Conservation (phyloP, 495 filamentous ascomycete species). For the Pyrenopolyporus hunteri region DNA sequence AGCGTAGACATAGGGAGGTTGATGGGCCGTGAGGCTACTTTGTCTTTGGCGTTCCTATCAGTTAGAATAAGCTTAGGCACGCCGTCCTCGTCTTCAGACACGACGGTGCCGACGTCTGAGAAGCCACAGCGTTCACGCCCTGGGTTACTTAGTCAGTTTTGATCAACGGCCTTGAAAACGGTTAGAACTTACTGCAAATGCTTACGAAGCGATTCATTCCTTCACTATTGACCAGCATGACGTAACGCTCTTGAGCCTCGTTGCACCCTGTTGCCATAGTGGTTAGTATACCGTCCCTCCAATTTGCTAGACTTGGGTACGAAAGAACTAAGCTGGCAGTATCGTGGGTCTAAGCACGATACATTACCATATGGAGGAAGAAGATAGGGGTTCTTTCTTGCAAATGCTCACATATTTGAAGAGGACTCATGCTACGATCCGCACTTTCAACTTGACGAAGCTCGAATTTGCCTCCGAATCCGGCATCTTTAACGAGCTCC, state of each 20-base stretch:
- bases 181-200: conserved; percentile 66
- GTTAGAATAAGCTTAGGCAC: conserved; percentile 76
- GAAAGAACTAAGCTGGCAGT: background rate
- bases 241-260: conserved; percentile 95
- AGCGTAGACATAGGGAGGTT: conserved; percentile 90
- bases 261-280: conserved; percentile 62
- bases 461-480: conserved; percentile 86
- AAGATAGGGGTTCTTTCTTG: conserved; percentile 1
- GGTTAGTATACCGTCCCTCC: background rate
- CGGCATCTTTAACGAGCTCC: conserved; percentile 90
- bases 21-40: conserved; percentile 70
- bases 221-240: conserved; percentile 79
- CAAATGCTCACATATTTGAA: conserved; percentile 57
- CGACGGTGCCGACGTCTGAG: conserved; percentile 85
- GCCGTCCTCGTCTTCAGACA: conserved; percentile 64
- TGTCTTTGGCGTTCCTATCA: conserved; percentile 79
- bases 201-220: conserved; percentile 80
- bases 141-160: conserved; percentile 40
- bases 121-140: conserved; percentile 87
- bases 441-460: conserved; percentile 89
- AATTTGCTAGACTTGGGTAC: background rate
- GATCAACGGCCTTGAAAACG: background rate
- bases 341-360: background rate
- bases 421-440: conserved; percentile 87
- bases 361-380: background rate